Evolutionary conservation across 2,329 filamentous ascomycete species (phyloP), one percentile per base, ranked within the genome.

Genomic region (Hymenoscyphus scutula): DNA sequence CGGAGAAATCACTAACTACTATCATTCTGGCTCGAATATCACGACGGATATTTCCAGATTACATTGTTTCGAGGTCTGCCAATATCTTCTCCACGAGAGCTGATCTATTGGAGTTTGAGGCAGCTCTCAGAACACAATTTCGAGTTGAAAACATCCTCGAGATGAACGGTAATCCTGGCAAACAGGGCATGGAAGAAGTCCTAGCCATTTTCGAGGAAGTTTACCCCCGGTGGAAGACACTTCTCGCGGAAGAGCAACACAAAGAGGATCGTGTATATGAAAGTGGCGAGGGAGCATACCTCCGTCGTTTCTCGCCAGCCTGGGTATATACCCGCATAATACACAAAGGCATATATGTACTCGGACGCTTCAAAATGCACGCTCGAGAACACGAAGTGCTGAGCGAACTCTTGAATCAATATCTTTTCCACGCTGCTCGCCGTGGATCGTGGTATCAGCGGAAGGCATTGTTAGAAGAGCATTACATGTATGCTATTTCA

Each of bases 371-470:
- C 65, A 97, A 97, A 72, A 81, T 92, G 56, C 86, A 98, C 73
- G 80, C 81, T 61, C 84, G 85, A 29, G 95, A 99, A 72, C 87
- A 97, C 72, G 78, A 81, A 2, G 77, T 97, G 0, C 78, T 97
- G 1, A 81, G 77, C 0, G 90, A 95, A 71, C 82, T 99, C 3
- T 84, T 99, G 0, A 77, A 78, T 3, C 95, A 99, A 73, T 84
- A 84, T 4, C 81, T 97, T 0, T 98, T 98, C 70, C 93, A 98
- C 70, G 82, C 90, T 53, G 86, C 92, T 1, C 85, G 93, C 30
- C 85, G 95, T 51, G 95, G 95, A 0, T 86, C 88, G 0, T 99
- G 95, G 95, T 98, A 98, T 74, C 93, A 97, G 73, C 90, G 95
- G 23, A 97, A 96, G 76, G 95, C 94, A 0, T 79, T 99, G 1